A percentile compares a stretch with the other conserved stretches of the same genome.
phyloP scores from a whole-genome alignment of 2,329 filamentous ascomycete genomes.

The Diaporthe citrichinensis region DNA sequence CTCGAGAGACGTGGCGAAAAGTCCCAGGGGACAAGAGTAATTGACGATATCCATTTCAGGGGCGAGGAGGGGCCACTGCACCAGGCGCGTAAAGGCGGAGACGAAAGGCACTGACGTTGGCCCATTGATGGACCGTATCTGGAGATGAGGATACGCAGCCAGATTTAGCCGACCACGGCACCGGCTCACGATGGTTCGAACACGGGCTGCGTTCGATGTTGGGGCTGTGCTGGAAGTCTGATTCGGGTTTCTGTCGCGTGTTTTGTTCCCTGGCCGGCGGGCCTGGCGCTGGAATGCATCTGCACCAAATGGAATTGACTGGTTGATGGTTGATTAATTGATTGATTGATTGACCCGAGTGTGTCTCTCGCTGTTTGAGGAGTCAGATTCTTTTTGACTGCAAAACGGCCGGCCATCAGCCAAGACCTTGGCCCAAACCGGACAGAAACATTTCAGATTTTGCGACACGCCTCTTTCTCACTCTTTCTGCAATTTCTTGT shows the following conservation, averaged over 20 bases:
- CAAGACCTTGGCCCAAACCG: conserved; percentile 32
- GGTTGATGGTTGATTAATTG: not conserved
- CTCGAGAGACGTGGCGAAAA: not conserved
- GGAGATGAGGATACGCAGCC: conserved; percentile 31
- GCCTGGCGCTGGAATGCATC: conserved; percentile 5
- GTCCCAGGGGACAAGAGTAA: not conserved
- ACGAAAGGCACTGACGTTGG: conserved; percentile 20
- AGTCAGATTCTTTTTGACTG: conserved; percentile 2
- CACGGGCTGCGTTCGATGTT: conserved; percentile 9
- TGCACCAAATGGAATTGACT: not conserved
- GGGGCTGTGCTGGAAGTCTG: conserved; percentile 27
- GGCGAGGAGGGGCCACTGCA: conserved; percentile 2
- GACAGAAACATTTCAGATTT: conserved; percentile 9
- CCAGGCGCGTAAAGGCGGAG: conserved; percentile 23
- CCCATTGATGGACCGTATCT: conserved; percentile 13
- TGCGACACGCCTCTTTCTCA: not conserved
- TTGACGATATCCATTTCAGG: conserved; percentile 28
- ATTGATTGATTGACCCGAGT: not conserved
- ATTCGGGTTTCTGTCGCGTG: conserved; percentile 1
- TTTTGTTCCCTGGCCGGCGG: not conserved
- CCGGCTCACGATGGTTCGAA: conserved; percentile 12
- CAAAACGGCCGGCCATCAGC: conserved; percentile 18
- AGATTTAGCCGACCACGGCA: conserved; percentile 8
- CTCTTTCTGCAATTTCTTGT: not conserved
- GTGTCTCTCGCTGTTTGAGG: conserved; percentile 4